Percentiles rank a stretch among this genome's conserved stretches.
Evolutionary conservation across 2,329 filamentous ascomycete genomes (phyloP).

Genomic region (Claviceps sorghi): DNA sequence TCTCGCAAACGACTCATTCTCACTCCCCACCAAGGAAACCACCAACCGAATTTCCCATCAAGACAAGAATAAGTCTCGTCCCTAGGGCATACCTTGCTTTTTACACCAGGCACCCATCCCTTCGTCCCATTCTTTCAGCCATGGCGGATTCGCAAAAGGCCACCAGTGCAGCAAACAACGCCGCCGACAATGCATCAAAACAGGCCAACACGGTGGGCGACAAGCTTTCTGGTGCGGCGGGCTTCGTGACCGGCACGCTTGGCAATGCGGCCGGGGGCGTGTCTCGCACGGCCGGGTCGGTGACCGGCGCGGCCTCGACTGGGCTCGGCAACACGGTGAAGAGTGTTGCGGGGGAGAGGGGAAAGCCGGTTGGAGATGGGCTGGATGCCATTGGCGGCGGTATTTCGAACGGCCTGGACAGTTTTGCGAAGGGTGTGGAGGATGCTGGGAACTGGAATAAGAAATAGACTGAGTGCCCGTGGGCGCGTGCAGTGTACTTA

Average conservation of each 20-base stretch:
- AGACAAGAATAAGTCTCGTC: not conserved
- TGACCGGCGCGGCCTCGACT: constrained; percentile 37
- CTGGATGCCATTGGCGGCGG: constrained; percentile 37
- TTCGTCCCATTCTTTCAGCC: constrained; percentile 5
- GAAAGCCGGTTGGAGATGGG: constrained; percentile 40
- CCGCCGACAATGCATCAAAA: constrained; percentile 5
- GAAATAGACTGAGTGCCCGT: constrained; percentile 3
- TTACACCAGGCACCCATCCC: constrained; percentile 1
- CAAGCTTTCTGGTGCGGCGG: constrained; percentile 20
- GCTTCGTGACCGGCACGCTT: constrained; percentile 25
- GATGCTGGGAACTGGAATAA: constrained; percentile 44
- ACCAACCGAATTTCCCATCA: not conserved
- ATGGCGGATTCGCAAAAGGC: constrained; percentile 4
- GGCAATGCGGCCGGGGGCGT: constrained; percentile 28
- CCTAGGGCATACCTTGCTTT: too few relatives aligned
- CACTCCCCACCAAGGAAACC: too few relatives aligned
- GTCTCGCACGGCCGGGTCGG: constrained; percentile 24
- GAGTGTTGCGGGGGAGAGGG: constrained; percentile 36
- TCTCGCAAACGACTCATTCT: too few relatives aligned
- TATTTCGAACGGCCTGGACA: constrained; percentile 33
- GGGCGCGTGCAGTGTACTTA: not conserved
- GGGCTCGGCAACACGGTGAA: constrained; percentile 42
- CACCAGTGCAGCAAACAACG: constrained; percentile 3
- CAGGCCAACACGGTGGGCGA: constrained; percentile 14
- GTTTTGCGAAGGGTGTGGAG: constrained; percentile 39